Percentiles rank a stretch among this genome's conserved stretches.
phyloP scores from a whole-genome alignment of 768 basidiomycete genomes.

The Serendipita sp. region DNA sequence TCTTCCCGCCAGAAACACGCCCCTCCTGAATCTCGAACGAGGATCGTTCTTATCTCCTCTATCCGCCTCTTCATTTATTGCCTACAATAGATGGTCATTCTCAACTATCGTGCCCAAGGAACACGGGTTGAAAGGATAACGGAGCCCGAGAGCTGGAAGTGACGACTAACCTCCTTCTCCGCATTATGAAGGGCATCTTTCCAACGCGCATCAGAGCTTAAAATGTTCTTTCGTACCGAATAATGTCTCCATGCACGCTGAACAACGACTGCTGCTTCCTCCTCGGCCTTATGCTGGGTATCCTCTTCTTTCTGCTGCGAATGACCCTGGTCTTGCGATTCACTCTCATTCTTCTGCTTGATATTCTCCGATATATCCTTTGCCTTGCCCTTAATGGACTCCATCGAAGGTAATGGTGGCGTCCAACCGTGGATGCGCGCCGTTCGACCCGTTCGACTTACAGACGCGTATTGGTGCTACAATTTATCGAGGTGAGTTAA shows the following conservation, averaged over 20 bases:
- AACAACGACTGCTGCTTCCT: slow-evolving; percentile 24
- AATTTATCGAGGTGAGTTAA: no score
- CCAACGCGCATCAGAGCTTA: slow-evolving; percentile 17
- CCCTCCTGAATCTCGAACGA: slow-evolving; percentile 33
- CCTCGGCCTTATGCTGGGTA: neutral
- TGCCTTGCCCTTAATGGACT: neutral
- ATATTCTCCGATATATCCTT: neutral
- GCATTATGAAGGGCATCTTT: slow-evolving; percentile 25
- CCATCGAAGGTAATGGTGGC: neutral
- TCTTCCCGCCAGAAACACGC: slow-evolving; percentile 26
- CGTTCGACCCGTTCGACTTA: no score
- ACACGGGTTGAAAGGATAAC: no score
- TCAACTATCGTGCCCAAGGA: no score
- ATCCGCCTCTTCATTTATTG: slow-evolving; percentile 27
- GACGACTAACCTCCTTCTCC: slow-evolving; percentile 23
- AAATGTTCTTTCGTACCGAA: slow-evolving; percentile 16
- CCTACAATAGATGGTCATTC: neutral
- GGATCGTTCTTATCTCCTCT: slow-evolving; percentile 31
- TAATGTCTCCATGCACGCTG: slow-evolving; percentile 25
- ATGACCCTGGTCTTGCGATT: no score
- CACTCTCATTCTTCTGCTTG: neutral
- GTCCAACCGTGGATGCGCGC: no score
- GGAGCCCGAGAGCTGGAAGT: neutral
- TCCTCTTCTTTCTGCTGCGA: neutral
- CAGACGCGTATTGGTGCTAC: no score